Percentiles rank a stretch among this genome's conserved stretches.
These are phyloP conservation scores for Lepidium campestre DNA, from an alignment of 441 rosid genomes.

Conservation along the genomic window DNA sequence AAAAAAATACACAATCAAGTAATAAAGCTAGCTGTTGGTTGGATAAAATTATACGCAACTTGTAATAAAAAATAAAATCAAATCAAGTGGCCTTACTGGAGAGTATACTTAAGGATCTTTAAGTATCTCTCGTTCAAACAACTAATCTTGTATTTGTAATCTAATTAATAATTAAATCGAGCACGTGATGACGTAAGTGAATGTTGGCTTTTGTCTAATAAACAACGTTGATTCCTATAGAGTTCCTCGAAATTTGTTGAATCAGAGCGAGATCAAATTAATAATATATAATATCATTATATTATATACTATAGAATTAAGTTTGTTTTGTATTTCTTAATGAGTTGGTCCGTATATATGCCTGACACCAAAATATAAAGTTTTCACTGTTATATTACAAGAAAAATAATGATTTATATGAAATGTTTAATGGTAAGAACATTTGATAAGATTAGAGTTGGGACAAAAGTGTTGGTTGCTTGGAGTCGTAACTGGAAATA, in stretches of 20 bases:
- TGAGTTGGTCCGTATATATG: background rate
- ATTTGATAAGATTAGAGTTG: too few relatives aligned
- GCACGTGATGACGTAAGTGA: conserved; percentile 9
- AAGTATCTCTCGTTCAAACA: background rate
- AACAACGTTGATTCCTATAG: conserved; percentile 5
- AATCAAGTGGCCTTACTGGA: background rate
- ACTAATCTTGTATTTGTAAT: background rate
- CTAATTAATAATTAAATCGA: background rate
- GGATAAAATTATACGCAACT: background rate
- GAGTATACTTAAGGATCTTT: background rate
- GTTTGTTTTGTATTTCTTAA: background rate
- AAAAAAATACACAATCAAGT: too few relatives aligned
- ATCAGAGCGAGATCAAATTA: background rate
- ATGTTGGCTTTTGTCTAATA: conserved; percentile 1
- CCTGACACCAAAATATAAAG: background rate
- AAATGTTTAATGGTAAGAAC: too few relatives aligned
- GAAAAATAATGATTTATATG: too few relatives aligned
- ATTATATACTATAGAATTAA: background rate
- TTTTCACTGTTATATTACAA: background rate
- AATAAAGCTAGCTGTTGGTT: too few relatives aligned
- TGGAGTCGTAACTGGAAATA: background rate
- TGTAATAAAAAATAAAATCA: background rate
- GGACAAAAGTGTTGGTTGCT: background rate
- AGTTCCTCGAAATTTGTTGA: background rate
- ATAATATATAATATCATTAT: background rate